Evolutionary conservation across 1,284 basidiomycete genomes (phyloP).

Genomic region (Puccinia polysora): DNA sequence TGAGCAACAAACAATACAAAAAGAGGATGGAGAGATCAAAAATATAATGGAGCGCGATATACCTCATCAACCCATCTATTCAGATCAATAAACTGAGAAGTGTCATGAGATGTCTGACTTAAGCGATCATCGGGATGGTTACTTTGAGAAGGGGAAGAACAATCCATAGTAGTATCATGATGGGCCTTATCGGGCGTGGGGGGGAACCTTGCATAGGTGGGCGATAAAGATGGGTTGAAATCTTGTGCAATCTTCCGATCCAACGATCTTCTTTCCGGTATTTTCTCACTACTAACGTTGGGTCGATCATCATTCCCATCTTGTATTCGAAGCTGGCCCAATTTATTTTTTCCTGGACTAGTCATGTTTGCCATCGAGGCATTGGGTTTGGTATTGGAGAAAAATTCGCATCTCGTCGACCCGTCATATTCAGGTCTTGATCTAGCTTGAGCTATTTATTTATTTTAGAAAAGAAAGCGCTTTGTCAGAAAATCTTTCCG

Average conservation of each 20-base stretch:
- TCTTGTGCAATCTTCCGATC: no score
- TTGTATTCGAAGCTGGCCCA: not conserved
- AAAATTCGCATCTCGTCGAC: constrained; percentile 19
- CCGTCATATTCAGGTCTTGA: constrained; percentile 12
- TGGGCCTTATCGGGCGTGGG: no score
- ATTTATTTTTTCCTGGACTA: not conserved
- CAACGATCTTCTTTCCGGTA: no score
- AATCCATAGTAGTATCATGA: not conserved
- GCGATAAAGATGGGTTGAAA: no score
- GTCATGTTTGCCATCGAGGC: not conserved
- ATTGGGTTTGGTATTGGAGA: not conserved
- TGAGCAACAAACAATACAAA: constrained; percentile 54
- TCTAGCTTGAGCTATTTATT: constrained; percentile 20
- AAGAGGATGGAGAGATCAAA: constrained; percentile 55
- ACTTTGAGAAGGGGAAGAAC: not conserved
- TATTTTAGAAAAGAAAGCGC: not conserved
- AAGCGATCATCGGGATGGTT: not conserved
- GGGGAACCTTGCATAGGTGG: no score
- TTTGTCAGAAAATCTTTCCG: no score
- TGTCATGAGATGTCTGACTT: constrained; percentile 58
- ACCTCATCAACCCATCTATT: constrained; percentile 62
- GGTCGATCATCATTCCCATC: no score
- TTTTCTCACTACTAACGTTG: no score
- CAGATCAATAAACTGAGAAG: constrained; percentile 62
- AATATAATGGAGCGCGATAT: constrained; percentile 58